Evolutionary conservation across 2,329 filamentous ascomycete genomes (phyloP), one percentile per base, ranked within the genome.

Genomic region (Phialocephala subalpina): DNA sequence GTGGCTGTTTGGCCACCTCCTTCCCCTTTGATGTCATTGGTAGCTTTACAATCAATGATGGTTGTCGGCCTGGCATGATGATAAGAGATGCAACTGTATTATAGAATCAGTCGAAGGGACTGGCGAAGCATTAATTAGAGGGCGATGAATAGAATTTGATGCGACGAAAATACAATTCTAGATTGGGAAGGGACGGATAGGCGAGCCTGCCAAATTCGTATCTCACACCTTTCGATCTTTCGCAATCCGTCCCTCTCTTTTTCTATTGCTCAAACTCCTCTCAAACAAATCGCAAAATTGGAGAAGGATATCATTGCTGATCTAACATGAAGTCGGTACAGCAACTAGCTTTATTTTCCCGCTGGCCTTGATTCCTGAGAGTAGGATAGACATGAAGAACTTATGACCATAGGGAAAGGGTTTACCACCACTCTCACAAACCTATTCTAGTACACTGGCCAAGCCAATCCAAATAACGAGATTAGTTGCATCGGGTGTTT

Each of bases 41-140:
- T 5, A 61, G 33, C 52, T 61, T 65, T 9, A 61, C 58, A 47
- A 65, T 61, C 11, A 47, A 25, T 9, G 52, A 57, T 3, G 18
- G 5, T 20, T 38, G 49, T 1, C 20, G 45, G 20, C 33, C 33
- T 25, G 47, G 18, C 45, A 61, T 55, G 47, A 29, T n/a, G 47
- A 49, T 25, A 20, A 60, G 18, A 36, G n/a, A 52, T 49, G n/a
- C 12, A 53, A 53, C 18, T 33, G 12, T 33, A 8, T 29, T 22
- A 53, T 22, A 22, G 20, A 22, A 49, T 42, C 14, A 18, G 4
- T 42, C 45, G 25, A 12, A 7, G 4, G 20, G 25, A 12, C 6
- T 53, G 22, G 25, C 29, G 27, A n/a, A 33, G 25, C 18, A 29
- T 42, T 22, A 53, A 16, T 18, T 29, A 18, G 25, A 18, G 27